These are phyloP conservation scores for Chrysoporthe puriensis DNA, from an alignment of 2,329 filamentous ascomycete genomes.

Conservation along the genomic window DNA sequence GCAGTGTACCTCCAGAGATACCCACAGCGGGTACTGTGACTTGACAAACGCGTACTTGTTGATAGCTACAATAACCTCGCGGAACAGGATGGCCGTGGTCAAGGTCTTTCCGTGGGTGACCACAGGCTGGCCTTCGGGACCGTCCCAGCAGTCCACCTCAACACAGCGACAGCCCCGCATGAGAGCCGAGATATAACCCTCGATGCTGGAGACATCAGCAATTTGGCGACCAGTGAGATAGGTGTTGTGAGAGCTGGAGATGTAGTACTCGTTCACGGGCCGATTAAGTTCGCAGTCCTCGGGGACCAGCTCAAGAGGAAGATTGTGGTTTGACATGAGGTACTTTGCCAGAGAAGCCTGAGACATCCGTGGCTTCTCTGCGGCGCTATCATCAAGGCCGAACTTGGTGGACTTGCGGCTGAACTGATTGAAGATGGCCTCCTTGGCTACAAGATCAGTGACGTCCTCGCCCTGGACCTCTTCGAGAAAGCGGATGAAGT, in stretches of 20 bases:
- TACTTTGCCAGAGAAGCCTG: conserved; percentile 79
- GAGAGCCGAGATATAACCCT: conserved; percentile 90
- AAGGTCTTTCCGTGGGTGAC: conserved; percentile 91
- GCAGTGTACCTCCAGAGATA: conserved; percentile 96
- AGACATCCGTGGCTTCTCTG: conserved; percentile 66
- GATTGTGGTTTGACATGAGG: conserved; percentile 74
- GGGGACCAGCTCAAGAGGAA: conserved; percentile 65
- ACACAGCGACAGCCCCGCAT: conserved; percentile 91
- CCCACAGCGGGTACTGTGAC: conserved; percentile 86
- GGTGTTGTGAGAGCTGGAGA: conserved; percentile 98
- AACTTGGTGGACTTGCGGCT: conserved; percentile 47
- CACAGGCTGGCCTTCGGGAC: conserved; percentile 80
- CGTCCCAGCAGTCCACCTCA: conserved; percentile 98
- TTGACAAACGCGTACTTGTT: conserved; percentile 91
- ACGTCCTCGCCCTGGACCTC: conserved; percentile 78
- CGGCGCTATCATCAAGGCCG: conserved; percentile 41
- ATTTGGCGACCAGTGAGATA: conserved; percentile 93
- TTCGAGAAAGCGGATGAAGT: conserved; percentile 77
- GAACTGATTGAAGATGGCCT: conserved; percentile 71
- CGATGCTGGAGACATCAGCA: conserved; percentile 85
- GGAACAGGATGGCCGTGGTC: conserved; percentile 86
- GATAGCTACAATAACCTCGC: conserved; percentile 89
- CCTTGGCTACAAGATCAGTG: conserved; percentile 69
- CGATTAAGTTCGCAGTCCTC: conserved; percentile 70
- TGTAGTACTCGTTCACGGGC: conserved; percentile 95